Base-by-base conservation (phyloP, 768 basidiomycete genomes). In the Clitopilus hobsonii region DNA sequence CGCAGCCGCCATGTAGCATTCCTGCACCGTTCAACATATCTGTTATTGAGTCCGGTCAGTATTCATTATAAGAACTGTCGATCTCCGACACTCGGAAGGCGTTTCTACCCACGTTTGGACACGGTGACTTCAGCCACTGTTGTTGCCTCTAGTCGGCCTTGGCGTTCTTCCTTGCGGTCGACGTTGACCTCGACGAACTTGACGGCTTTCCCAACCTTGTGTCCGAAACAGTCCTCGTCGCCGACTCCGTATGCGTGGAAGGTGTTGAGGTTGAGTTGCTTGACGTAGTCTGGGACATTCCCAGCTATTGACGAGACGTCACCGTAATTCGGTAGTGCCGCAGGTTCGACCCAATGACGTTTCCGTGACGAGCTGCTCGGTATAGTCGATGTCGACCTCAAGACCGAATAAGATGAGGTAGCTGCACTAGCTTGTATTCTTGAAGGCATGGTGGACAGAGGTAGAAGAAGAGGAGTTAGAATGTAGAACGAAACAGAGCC, bases 21-120 rank as follows among this genome's bases (percentile, higher is more conserved):
- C 84, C 84, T 23, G 85, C 85, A 11, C 87, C 87, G 60, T 89
- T 90, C 27, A 89, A 71, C 85, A 88, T 88, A 54, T 79, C 87
- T 86, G 58, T 30, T 47, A 30, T 26, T 27, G 55, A 22, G 30
- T 24, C 41, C 54, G 53, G 13, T 27, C 23, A 27, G n/a, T n/a
- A n/a, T n/a, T n/a, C n/a, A n/a, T n/a, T n/a, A 32, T 28, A 27
- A 20, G 27, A 23, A 28, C 18, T 23, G 20, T 22, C 36, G n/a
- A 54, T 56, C 49, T 56, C 53, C 22, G 55, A 52, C 38, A 47
- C 24, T 38, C 47, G 25, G 51, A 30, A 50, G 30, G 48, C 38
- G 24, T 18, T 49, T 61, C 24, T 65, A 45, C 83, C 26, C 64
- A 84, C 86, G 76, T 72, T 84, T 84, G 51, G 77, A 75, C 47